phyloP scores from a whole-genome alignment of 192 early-diverging fungal genomes.

The Linnemannia exigua region DNA sequence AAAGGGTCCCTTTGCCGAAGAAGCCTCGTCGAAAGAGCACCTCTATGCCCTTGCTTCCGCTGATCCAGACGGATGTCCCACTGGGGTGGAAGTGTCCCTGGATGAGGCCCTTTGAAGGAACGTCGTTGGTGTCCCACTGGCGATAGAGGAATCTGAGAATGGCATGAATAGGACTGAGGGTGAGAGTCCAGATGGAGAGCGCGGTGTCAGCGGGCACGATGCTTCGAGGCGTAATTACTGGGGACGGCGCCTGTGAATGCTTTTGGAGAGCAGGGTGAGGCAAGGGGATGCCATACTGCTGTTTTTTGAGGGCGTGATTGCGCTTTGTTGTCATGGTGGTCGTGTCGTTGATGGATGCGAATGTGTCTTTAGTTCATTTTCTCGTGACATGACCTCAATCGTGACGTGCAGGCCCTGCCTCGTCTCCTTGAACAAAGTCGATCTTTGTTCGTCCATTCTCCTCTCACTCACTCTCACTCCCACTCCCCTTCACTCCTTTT shows the following conservation, averaged over 20 bases:
- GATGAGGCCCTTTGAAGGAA: slow-evolving; percentile 9
- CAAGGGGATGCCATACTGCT: slow-evolving; percentile 31
- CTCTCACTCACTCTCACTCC: background rate
- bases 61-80: slow-evolving; percentile 40
- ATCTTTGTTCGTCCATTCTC: background rate
- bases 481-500: background rate
- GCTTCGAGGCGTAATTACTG: background rate
- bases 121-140: background rate
- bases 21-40: slow-evolving; percentile 74
- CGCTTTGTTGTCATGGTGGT: background rate
- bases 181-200: background rate
- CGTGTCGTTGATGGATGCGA: no score
- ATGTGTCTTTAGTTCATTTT: no score
- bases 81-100: slow-evolving; percentile 33
- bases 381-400: no score
- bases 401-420: no score
- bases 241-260: background rate
- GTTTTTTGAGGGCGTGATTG: slow-evolving; percentile 22
- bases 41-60: slow-evolving; percentile 35
- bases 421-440: background rate
- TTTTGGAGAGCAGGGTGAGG: slow-evolving; percentile 31
- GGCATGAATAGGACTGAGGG: background rate
- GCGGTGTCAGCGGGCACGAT: background rate
- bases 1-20: slow-evolving; percentile 84
- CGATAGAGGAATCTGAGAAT: background rate